phyloP scores from a whole-genome alignment of 164 flowering plant genomes.

The Vitis amurensis region DNA sequence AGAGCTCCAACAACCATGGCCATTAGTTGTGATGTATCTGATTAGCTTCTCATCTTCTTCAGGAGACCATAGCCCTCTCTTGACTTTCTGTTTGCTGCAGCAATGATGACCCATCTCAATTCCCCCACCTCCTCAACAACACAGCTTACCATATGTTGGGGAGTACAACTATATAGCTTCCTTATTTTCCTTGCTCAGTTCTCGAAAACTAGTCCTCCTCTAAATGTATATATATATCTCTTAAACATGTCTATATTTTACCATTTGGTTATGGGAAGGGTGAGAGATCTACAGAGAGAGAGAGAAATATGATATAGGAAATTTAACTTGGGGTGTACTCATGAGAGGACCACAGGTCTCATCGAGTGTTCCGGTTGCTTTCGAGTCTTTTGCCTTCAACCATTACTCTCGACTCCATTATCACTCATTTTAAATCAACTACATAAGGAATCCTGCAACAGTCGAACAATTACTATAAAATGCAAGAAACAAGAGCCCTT shows the following conservation, averaged over 20 bases:
- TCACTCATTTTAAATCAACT: slow-evolving; percentile 1
- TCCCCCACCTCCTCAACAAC: background rate
- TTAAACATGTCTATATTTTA: background rate
- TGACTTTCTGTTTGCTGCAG: slow-evolving; percentile 49
- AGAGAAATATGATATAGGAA: slow-evolving; percentile 19
- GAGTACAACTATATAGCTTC: background rate
- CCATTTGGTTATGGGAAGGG: background rate
- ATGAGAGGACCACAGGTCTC: slow-evolving; percentile 27
- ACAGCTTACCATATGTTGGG: background rate
- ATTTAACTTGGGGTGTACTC: slow-evolving; percentile 37
- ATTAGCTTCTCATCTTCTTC: slow-evolving; percentile 50
- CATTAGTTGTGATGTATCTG: slow-evolving; percentile 32
- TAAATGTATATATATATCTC: background rate
- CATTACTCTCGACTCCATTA: slow-evolving; percentile 14
- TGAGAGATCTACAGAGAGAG: slow-evolving; percentile 3
- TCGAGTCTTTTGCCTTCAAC: slow-evolving; percentile 2
- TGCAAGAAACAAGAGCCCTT: slow-evolving; percentile 1
- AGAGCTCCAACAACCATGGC: slow-evolving; percentile 51
- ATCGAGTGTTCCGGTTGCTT: slow-evolving; percentile 37
- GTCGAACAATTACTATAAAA: background rate
- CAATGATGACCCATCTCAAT: slow-evolving; percentile 39
- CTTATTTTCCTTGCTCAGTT: background rate
- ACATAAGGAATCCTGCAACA: background rate
- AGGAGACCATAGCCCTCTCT: slow-evolving; percentile 43
- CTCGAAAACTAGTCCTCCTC: background rate